phyloP scores from a whole-genome alignment of 2,329 filamentous ascomycete genomes.

The Ophiostoma triangulosporum region DNA sequence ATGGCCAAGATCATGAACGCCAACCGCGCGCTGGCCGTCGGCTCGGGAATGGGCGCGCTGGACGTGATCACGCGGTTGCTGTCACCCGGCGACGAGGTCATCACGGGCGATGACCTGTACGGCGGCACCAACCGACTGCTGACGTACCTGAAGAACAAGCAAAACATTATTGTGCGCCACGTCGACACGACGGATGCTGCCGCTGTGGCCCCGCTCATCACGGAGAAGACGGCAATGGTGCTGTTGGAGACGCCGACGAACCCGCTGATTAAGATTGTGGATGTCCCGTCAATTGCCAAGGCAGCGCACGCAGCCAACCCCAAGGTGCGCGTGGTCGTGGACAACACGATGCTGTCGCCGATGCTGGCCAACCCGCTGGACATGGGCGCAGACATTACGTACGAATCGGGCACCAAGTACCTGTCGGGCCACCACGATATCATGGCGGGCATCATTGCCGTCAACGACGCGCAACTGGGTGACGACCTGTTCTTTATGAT shows the following conservation, averaged over 20 bases:
- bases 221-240: conserved; percentile 81
- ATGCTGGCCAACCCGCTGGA: conserved; percentile 90
- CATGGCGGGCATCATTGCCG: conserved; percentile 93
- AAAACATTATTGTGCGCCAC: conserved; percentile 87
- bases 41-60: conserved; percentile 92
- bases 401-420: conserved; percentile 97
- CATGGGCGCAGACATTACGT: conserved; percentile 87
- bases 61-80: conserved; percentile 91
- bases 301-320: conserved; percentile 66
- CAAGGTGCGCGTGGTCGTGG: conserved; percentile 73
- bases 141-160: conserved; percentile 79
- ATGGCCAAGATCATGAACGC: conserved; percentile 99
- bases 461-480: conserved; percentile 68
- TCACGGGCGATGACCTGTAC: conserved; percentile 94
- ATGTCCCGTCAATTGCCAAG: conserved; percentile 68
- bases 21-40: conserved; percentile 77
- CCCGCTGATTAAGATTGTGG: conserved; percentile 94
- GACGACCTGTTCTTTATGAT: conserved; percentile 95
- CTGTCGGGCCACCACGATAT: conserved; percentile 96
- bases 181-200: conserved; percentile 81
- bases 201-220: conserved; percentile 54
- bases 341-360: conserved; percentile 98
- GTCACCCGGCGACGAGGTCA: conserved; percentile 86
- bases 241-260: conserved; percentile 94
- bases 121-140: conserved; percentile 88